phyloP scores from a whole-genome alignment of 1,284 basidiomycete genomes.

The Melampsora occidentalis region DNA sequence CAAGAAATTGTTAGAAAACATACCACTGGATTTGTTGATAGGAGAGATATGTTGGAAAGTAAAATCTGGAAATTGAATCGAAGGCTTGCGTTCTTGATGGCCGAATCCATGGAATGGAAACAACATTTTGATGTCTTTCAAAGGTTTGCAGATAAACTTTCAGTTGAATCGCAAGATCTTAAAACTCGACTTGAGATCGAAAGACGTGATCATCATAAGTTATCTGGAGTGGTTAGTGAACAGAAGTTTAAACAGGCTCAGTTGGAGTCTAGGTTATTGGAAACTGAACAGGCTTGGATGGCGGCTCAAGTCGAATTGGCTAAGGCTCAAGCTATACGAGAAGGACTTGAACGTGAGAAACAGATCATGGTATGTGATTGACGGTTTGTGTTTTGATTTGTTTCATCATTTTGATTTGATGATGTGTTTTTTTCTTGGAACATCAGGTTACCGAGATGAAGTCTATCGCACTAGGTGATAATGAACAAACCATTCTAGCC shows the following conservation, averaged over 20 bases:
- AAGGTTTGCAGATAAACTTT: conserved; percentile 48
- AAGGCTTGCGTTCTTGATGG: conserved; percentile 35
- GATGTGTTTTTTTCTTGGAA: conserved; percentile 24
- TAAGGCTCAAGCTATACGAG: conserved; percentile 45
- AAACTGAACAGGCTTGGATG: conserved; percentile 46
- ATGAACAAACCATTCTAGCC: conserved; percentile 20
- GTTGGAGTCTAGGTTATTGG: conserved; percentile 17
- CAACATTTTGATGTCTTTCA: conserved; percentile 38
- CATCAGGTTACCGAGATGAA: conserved; percentile 42
- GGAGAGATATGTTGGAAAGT: conserved; percentile 47
- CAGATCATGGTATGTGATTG: conserved; percentile 45
- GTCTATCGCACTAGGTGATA: conserved; percentile 24
- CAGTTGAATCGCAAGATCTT: conserved; percentile 45
- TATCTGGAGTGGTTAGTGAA: conserved; percentile 46
- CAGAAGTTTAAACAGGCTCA: conserved; percentile 46
- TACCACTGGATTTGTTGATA: conserved; percentile 46
- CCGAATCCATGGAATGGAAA: conserved; percentile 44
- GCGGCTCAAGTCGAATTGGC: conserved; percentile 45
- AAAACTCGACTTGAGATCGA: conserved; percentile 48
- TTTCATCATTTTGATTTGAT: conserved; percentile 19
- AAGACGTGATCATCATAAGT: conserved; percentile 45
- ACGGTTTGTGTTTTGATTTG: background rate
- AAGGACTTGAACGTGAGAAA: conserved; percentile 46
- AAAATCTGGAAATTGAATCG: conserved; percentile 44
- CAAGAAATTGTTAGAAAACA: conserved; percentile 48